Base-by-base conservation (phyloP, 192 early-diverging fungal genomes). In the Ramicandelaber brevisporus region DNA sequence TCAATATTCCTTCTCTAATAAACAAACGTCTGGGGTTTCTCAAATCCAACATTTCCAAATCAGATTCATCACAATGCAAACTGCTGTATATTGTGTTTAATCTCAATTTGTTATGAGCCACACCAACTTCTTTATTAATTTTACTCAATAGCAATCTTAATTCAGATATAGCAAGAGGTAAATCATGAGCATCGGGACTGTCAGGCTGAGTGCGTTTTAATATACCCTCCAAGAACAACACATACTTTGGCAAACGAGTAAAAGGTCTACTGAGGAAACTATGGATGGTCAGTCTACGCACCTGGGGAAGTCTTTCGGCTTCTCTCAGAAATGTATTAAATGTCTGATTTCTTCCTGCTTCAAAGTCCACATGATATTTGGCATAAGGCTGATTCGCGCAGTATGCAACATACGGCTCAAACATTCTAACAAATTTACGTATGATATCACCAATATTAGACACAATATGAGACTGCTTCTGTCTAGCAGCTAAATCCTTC, bases 181-280 rank as follows among this genome's bases (percentile, higher is more conserved):
- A 51, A 13, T 68, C 46, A 14, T 52, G 57, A 27, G 61, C 53
- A 36, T 95, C 89, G 2, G 82, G 72, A 32, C 82, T 70, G 20
- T 66, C 67, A 16, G 63, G 57, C 2, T 76, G 70, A n/a, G 84
- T 79, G 32, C 74, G 57, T 38, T 90, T 78, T 6, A 86, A 51
- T 27, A 85, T 66, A 3, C 69, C 78, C 21, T 63, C 56, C 13
- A 96, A 52, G 17, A 96, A 47, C 17, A 96, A 51, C 13, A 70
- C 72, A 34, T 88, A 96, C 30, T 81, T 59, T 7, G 75, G 84
- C 31, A 90, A 38, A n/a, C 82, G 66, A 8, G 82, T 77, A 0
- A 78, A 77, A 7, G 89, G 89, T 9, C 80, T 65, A 1, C 68
- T 73, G 30, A 92, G 41, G 49, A 88, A 92, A 31, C 74, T 76